These are phyloP conservation scores for Aspergillus ostianus DNA, from an alignment of 495 filamentous ascomycete genomes.

Conservation along the genomic window DNA sequence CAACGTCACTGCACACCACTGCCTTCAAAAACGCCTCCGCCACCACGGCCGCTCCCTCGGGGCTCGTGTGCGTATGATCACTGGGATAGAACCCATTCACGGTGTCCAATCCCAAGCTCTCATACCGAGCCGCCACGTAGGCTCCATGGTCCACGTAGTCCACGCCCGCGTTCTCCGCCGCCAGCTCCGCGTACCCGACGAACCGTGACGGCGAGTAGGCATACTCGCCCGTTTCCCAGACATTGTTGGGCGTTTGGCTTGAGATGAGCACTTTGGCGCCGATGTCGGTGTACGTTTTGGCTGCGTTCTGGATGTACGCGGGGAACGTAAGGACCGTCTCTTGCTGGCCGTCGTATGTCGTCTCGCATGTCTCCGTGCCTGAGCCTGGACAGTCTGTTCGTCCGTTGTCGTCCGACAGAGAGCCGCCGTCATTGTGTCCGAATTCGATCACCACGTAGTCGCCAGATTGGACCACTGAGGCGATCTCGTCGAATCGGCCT, in stretches of 20 bases:
- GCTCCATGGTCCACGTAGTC: conserved; percentile 62
- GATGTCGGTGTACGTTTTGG: conserved; percentile 50
- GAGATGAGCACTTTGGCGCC: conserved; percentile 63
- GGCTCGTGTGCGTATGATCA: conserved; percentile 66
- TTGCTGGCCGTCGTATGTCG: conserved; percentile 45
- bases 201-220: conserved; percentile 46
- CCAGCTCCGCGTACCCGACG: conserved; percentile 54
- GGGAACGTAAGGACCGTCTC: conserved; percentile 59
- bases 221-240: conserved; percentile 57
- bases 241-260: conserved; percentile 61
- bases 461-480: conserved; percentile 41
- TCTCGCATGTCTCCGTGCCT: conserved; percentile 54
- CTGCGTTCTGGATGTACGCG: conserved; percentile 56
- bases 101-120: conserved; percentile 44
- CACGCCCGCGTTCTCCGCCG: conserved; percentile 43
- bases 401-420: conserved; percentile 57
- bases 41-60: conserved; percentile 56
- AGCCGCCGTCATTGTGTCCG: conserved; percentile 66
- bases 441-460: conserved; percentile 64
- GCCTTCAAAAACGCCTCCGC: conserved; percentile 63
- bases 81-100: conserved; percentile 53
- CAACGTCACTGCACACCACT: conserved; percentile 42
- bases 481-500: conserved; percentile 56
- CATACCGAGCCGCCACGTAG: conserved; percentile 52
- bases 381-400: conserved; percentile 57